phyloP scores from a whole-genome alignment of 306 rosid species.

The Medicago arabica region DNA sequence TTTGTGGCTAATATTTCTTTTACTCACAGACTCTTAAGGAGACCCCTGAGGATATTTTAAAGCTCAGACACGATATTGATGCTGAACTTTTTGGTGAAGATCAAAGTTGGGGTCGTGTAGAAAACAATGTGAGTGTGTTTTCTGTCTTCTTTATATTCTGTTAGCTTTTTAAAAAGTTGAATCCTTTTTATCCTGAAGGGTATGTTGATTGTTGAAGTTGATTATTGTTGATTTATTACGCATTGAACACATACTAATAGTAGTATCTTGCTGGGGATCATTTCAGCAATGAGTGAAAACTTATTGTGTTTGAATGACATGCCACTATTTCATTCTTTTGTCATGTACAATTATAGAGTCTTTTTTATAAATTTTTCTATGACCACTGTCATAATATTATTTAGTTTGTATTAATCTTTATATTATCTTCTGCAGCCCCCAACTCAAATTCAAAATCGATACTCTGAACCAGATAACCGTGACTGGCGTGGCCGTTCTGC shows the following conservation, averaged over 20 bases:
- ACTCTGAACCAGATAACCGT: conserved; percentile 84
- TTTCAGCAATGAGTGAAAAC: background rate
- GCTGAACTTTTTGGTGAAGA: conserved; percentile 85
- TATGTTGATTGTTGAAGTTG: conserved; percentile 20
- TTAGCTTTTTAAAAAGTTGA: background rate
- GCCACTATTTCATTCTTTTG: conserved; percentile 7
- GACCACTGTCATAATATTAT: background rate
- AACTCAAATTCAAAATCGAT: conserved; percentile 65
- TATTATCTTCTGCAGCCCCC: conserved; percentile 55
- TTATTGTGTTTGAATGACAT: conserved; percentile 17
- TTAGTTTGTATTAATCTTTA: background rate
- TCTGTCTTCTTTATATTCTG: conserved; percentile 1
- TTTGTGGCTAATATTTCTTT: conserved; percentile 22
- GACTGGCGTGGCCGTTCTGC: conserved; percentile 96
- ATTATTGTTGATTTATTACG: conserved; percentile 7
- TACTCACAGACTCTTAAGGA: conserved; percentile 66
- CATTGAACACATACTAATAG: conserved; percentile 5
- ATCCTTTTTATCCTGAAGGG: conserved; percentile 7
- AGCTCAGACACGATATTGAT: conserved; percentile 75
- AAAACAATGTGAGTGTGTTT: conserved; percentile 67
- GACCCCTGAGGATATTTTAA: conserved; percentile 70
- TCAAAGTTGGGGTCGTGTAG: conserved; percentile 80
- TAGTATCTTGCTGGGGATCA: background rate
- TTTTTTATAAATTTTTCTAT: conserved; percentile 23
- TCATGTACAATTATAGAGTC: background rate